Percentiles rank a stretch among this genome's conserved stretches.
phyloP scores from a whole-genome alignment of 306 rosid genomes.

The Begonia loranthoides region DNA sequence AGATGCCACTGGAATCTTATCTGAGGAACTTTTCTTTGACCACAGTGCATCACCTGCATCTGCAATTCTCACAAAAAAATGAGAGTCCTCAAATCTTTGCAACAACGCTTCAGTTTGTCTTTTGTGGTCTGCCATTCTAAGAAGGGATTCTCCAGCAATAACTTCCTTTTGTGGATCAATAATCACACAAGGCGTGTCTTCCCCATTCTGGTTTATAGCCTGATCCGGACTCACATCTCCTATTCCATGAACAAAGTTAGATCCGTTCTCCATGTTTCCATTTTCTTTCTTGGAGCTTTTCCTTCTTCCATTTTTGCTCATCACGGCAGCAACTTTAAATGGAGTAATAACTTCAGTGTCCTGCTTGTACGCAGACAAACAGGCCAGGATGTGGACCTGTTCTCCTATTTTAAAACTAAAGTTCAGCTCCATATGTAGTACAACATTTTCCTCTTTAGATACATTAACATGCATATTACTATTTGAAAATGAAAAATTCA shows the following conservation, averaged over 20 bases:
- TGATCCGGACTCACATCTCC: constrained; percentile 32
- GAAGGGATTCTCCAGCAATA: constrained; percentile 46
- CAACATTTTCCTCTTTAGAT: constrained; percentile 11
- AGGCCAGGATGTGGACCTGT: constrained; percentile 81
- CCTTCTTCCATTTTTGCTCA: constrained; percentile 47
- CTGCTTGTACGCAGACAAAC: constrained; percentile 84
- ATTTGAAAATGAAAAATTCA: constrained; percentile 9
- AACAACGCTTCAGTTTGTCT: constrained; percentile 48
- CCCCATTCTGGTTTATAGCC: constrained; percentile 29
- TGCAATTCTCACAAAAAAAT: constrained; percentile 83
- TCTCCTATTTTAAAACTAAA: constrained; percentile 61
- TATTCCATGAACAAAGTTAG: constrained; percentile 20
- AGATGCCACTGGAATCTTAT: constrained; percentile 15
- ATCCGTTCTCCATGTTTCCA: constrained; percentile 29
- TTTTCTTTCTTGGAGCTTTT: constrained; percentile 40
- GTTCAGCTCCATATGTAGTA: constrained; percentile 25
- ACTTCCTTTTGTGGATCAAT: constrained; percentile 24
- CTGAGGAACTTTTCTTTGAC: constrained; percentile 41
- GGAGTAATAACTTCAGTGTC: constrained; percentile 67
- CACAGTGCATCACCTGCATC: constrained; percentile 68
- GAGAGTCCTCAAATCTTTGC: constrained; percentile 73
- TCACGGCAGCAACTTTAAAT: constrained; percentile 58
- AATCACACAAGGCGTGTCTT: constrained; percentile 20
- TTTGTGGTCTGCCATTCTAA: constrained; percentile 52
- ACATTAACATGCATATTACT: constrained; percentile 11